phyloP scores from a whole-genome alignment of 139 green algal genomes.

The Edaphochlamys debaryana region DNA sequence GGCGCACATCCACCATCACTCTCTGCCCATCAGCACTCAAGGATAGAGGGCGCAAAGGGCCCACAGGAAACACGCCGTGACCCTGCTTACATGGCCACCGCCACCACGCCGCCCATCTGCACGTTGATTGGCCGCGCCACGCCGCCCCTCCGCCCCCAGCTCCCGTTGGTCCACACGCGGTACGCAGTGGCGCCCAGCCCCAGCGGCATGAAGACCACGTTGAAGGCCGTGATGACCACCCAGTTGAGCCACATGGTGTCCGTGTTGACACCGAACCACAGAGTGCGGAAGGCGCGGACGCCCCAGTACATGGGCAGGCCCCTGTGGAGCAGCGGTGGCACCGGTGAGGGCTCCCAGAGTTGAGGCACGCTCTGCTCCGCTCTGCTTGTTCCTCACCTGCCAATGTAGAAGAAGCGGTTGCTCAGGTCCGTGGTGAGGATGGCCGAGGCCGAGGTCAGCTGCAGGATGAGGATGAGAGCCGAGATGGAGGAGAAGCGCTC shows the following conservation, averaged over 20 bases:
- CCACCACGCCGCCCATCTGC: too few species aligned
- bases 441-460: slow-evolving; percentile 28
- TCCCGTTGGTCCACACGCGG: background rate
- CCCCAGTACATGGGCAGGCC: slow-evolving; percentile 44
- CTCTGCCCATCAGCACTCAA: too few species aligned
- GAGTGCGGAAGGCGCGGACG: slow-evolving; percentile 36
- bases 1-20: too few species aligned
- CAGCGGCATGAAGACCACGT: background rate
- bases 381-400: background rate
- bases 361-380: background rate
- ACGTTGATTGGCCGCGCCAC: too few species aligned
- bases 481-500: slow-evolving; percentile 36
- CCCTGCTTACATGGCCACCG: too few species aligned
- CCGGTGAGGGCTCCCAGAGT: background rate
- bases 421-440: slow-evolving; percentile 7
- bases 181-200: background rate
- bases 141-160: too few species aligned
- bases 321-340: background rate
- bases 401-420: slow-evolving; percentile 40
- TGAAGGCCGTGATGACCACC: slow-evolving; percentile 28
- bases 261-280: slow-evolving; percentile 27
- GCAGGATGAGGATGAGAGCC: slow-evolving; percentile 43
- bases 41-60: too few species aligned
- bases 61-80: too few species aligned
- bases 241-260: slow-evolving; percentile 29